Conservation (phyloP, 108 stramenopile species). For the Discostella stelligeroides region DNA sequence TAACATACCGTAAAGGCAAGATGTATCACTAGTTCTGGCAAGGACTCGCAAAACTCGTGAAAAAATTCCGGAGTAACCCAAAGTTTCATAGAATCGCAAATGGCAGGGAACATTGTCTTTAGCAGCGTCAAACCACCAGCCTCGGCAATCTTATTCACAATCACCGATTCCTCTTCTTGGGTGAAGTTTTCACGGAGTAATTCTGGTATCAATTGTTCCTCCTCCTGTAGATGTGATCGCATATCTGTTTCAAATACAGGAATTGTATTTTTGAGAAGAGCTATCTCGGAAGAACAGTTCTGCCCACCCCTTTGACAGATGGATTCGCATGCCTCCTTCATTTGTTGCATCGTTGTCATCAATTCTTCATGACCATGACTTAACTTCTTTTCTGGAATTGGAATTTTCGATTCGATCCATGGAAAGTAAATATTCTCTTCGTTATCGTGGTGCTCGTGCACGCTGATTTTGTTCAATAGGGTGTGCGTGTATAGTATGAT, state of each 20-base stretch:
- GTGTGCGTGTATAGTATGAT: not conserved
- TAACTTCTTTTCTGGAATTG: constrained; percentile 36
- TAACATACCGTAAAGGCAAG: constrained; percentile 13
- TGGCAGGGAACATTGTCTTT: constrained; percentile 29
- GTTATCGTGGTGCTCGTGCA: constrained; percentile 31
- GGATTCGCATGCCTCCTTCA: constrained; percentile 29
- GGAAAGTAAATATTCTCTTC: constrained; percentile 53
- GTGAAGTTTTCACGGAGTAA: constrained; percentile 47
- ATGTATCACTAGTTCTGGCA: constrained; percentile 26
- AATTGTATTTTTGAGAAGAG: constrained; percentile 12
- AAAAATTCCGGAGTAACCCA: constrained; percentile 36
- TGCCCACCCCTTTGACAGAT: constrained; percentile 36
- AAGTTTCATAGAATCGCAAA: constrained; percentile 27
- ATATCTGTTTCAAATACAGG: constrained; percentile 34
- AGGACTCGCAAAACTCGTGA: constrained; percentile 7
- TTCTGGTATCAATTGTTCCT: constrained; percentile 33
- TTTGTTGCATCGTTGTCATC: constrained; percentile 25
- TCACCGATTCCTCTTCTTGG: constrained; percentile 34
- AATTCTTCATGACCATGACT: constrained; percentile 30
- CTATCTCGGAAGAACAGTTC: constrained; percentile 28
- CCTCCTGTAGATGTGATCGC: constrained; percentile 48
- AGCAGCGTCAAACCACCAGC: constrained; percentile 17
- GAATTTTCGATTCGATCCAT: constrained; percentile 39
- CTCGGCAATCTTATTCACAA: constrained; percentile 28
- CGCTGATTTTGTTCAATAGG: not conserved